Base-by-base conservation (phyloP, 2,329 filamentous ascomycete species). In the Lasiodiplodia gonubiensis region DNA sequence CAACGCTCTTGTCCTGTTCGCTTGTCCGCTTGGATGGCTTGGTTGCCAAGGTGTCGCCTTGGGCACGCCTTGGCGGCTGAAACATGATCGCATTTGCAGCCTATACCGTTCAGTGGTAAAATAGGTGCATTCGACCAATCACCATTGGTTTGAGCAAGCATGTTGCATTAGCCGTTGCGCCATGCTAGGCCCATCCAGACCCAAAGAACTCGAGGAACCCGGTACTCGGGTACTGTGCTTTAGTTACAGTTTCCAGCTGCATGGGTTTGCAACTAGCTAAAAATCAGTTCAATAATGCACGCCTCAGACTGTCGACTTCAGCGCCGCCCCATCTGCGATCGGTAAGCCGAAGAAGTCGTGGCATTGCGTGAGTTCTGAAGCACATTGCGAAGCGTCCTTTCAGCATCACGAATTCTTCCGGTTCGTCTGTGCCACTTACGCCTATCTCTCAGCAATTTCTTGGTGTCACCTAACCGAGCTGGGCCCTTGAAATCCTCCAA, bases 391-490 rank as follows among this genome's bases (percentile, higher is more conserved):
- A 18, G 42, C 14, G 18, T 4, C 14, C 12, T 46, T 18, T 39
- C 23, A 30, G 23, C 37, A 30, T 60, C 35, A 27, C 55, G 37
- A 25, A 25, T 30, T 27, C 21, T n/a, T 14, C 37, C 39, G 21
- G 2, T 46, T 30, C 1, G 55, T 60, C 16, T 37, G 33, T 60
- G 55, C 37, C 55, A 60, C 37, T 37, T 25, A 30, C 37, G 37
- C 55, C 55, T 46, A 60, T 60, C 55, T 60, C 37, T 60, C 37
- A 60, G 55, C 37, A 60, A n/a, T 46, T 30, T 60, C 55, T 60
- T 60, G 55, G 55, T 27, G 23, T 11, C 10, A 12, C 21, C 12
- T 25, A 57, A 42, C 35, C 54, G 52, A 54, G 18, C 10, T 21
- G 30, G 16, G 7, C 16, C 30, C 16, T 6, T 42, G 18, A 8